phyloP scores from a whole-genome alignment of 441 rosid genomes.

The Gossypium gossypioides region DNA sequence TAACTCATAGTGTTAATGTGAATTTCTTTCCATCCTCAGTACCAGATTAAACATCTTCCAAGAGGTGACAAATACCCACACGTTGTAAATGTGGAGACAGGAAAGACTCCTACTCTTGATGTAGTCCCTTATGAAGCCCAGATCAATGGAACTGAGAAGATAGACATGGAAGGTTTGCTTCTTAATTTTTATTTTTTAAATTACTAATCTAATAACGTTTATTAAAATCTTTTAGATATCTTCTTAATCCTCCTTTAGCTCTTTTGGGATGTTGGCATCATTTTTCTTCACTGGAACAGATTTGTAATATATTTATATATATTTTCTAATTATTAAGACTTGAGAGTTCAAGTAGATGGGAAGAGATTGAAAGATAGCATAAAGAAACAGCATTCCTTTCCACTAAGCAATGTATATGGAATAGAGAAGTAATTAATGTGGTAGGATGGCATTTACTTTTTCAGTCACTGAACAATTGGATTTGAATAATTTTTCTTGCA shows the following conservation, averaged over 20 bases:
- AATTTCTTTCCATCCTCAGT: conserved; percentile 1
- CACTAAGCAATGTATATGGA: background rate
- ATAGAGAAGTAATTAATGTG: background rate
- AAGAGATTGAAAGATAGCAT: background rate
- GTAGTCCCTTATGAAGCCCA: conserved; percentile 23
- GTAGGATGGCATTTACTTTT: background rate
- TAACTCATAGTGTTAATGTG: conserved; percentile 11
- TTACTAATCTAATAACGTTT: background rate
- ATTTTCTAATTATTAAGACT: background rate
- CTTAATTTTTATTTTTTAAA: conserved; percentile 9
- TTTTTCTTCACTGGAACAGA: background rate
- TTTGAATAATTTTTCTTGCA: background rate
- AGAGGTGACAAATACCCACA: conserved; percentile 49
- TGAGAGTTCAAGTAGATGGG: background rate
- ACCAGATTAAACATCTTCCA: conserved; percentile 38
- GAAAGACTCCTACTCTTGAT: conserved; percentile 19
- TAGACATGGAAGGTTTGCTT: conserved; percentile 62
- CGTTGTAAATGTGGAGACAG: conserved; percentile 40
- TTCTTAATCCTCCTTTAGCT: conserved; percentile 6
- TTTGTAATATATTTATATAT: background rate
- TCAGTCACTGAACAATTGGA: background rate
- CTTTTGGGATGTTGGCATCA: background rate
- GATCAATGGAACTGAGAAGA: conserved; percentile 22
- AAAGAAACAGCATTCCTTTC: background rate
- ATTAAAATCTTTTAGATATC: background rate